Evolutionary conservation across 1,284 basidiomycete species (phyloP).

Genomic region (Pseudozyma pruni): DNA sequence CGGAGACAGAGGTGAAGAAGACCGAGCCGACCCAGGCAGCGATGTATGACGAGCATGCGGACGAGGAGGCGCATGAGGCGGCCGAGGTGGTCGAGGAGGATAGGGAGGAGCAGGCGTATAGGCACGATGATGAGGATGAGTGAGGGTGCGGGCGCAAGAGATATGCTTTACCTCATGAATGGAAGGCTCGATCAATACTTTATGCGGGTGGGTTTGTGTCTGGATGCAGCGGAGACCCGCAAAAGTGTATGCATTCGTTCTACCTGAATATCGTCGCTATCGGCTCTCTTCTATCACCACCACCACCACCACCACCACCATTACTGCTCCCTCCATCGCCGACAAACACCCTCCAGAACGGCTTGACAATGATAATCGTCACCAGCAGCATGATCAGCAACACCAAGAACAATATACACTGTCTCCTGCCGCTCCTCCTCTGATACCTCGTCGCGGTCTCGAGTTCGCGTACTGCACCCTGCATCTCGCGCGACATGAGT

Average conservation of each 20-base stretch:
- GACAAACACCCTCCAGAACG: constrained; percentile 65
- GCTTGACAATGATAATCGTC: constrained; percentile 83
- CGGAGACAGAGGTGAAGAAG: neutral
- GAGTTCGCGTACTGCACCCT: constrained; percentile 86
- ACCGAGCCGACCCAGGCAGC: constrained; percentile 23
- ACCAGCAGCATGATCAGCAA: constrained; percentile 88
- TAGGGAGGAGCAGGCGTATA: constrained; percentile 10
- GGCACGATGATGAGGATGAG: constrained; percentile 3
- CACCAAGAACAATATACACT: constrained; percentile 90
- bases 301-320: too few species aligned
- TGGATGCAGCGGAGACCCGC: too few species aligned
- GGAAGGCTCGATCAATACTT: too few species aligned
- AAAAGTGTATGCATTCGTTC: too few species aligned
- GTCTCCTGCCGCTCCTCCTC: constrained; percentile 86
- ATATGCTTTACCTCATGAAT: too few species aligned
- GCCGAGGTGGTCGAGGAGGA: constrained; percentile 35
- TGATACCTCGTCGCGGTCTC: constrained; percentile 89
- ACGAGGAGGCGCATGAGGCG: constrained; percentile 46
- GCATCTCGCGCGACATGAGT: constrained; percentile 82
- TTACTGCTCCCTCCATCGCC: neutral
- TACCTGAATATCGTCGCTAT: too few species aligned
- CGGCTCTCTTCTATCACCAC: too few species aligned
- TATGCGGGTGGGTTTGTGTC: too few species aligned
- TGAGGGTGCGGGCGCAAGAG: too few species aligned
- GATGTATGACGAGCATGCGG: constrained; percentile 29